Evolutionary conservation across 2,329 filamentous ascomycete genomes (phyloP).

Genomic region (Venturia asperata): DNA sequence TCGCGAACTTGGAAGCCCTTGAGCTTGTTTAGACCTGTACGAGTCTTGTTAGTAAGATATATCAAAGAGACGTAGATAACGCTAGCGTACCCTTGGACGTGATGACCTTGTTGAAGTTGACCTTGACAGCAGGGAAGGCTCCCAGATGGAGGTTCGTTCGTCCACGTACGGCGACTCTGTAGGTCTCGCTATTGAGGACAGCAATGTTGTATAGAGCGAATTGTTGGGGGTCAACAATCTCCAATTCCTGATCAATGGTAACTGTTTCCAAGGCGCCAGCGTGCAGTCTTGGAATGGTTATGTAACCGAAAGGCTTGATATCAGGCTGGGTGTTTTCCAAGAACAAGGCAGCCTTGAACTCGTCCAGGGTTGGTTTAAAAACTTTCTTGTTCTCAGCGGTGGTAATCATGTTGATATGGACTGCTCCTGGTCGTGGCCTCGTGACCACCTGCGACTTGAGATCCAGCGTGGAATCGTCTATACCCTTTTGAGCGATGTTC

Average conservation of each 20-base stretch:
- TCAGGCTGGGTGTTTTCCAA: slow-evolving; percentile 35
- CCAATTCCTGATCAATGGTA: slow-evolving; percentile 39
- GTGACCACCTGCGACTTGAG: slow-evolving; percentile 46
- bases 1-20: slow-evolving; percentile 47
- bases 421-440: slow-evolving; percentile 42
- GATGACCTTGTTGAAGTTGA: slow-evolving; percentile 51
- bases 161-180: slow-evolving; percentile 46
- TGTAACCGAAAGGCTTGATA: slow-evolving; percentile 36
- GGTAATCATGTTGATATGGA: slow-evolving; percentile 44
- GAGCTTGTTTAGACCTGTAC: slow-evolving; percentile 51
- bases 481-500: slow-evolving; percentile 48
- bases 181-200: slow-evolving; percentile 43
- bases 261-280: slow-evolving; percentile 37
- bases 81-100: slow-evolving; percentile 46
- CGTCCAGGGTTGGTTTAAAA: slow-evolving; percentile 49
- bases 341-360: slow-evolving; percentile 47
- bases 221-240: slow-evolving; percentile 38
- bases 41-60: slow-evolving; percentile 7
- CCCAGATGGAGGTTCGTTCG: slow-evolving; percentile 46
- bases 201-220: slow-evolving; percentile 46
- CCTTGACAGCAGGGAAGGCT: slow-evolving; percentile 41
- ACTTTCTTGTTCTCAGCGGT: slow-evolving; percentile 42
- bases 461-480: slow-evolving; percentile 46
- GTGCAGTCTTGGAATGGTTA: slow-evolving; percentile 41
- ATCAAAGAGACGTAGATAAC: neutral